These are phyloP conservation scores for Neopestalotiopsis sp. DNA, from an alignment of 2,329 filamentous ascomycete genomes.

Conservation along the genomic window DNA sequence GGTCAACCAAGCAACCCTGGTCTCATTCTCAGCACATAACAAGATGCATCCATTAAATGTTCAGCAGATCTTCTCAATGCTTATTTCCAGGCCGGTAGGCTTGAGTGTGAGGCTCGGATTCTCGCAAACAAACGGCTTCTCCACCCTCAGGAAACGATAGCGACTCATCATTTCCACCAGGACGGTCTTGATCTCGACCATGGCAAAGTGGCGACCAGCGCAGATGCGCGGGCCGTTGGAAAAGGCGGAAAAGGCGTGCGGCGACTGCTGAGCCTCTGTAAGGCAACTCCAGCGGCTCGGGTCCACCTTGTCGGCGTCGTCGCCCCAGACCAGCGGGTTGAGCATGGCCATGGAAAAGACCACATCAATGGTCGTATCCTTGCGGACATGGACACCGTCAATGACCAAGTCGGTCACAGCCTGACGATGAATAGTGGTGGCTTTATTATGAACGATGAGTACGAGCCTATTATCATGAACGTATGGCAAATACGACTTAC, in stretches of 20 bases:
- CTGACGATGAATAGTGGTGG: conserved; percentile 16
- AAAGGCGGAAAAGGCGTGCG: conserved; percentile 23
- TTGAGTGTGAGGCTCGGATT: conserved; percentile 4
- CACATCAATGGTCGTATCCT: conserved; percentile 29
- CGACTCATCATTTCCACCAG: conserved; percentile 27
- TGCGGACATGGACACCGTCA: conserved; percentile 29
- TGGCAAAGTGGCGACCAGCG: conserved; percentile 30
- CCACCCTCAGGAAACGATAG: conserved; percentile 9
- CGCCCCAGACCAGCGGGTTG: conserved; percentile 31
- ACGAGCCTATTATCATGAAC: not conserved
- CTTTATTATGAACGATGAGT: not conserved
- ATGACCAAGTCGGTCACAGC: conserved; percentile 26
- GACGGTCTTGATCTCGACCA: conserved; percentile 32
- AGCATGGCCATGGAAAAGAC: conserved; percentile 24
- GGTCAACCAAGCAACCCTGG: no score
- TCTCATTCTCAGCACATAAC: no score
- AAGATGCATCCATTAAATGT: no score
- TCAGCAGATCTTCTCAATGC: not conserved
- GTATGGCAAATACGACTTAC: not conserved
- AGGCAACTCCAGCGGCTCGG: conserved; percentile 29
- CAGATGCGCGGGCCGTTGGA: conserved; percentile 33
- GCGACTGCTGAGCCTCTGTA: conserved; percentile 19
- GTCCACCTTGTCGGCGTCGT: conserved; percentile 27
- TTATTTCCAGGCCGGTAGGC: conserved; percentile 2
- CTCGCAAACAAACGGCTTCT: conserved; percentile 5